phyloP scores from a whole-genome alignment of 208 protist genomes.

The Porcisia hertigi region DNA sequence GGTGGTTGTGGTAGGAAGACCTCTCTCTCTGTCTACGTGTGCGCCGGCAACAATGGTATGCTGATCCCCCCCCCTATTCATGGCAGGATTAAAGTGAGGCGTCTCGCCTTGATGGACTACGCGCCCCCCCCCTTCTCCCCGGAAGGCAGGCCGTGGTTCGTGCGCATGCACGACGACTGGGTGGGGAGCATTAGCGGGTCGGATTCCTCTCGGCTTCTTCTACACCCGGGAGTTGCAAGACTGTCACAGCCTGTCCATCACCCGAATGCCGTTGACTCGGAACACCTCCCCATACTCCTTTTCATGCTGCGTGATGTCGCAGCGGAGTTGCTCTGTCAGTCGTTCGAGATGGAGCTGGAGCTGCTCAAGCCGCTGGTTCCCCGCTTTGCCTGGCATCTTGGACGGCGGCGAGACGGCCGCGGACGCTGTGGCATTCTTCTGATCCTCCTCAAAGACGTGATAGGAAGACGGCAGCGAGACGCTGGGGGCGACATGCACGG shows the following conservation, averaged over 20 bases:
- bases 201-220: background rate
- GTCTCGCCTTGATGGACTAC: too few species aligned
- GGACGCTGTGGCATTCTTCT: background rate
- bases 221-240: background rate
- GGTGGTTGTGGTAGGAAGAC: too few species aligned
- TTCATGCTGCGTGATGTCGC: constrained; percentile 60
- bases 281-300: constrained; percentile 45
- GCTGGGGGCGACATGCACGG: background rate
- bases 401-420: background rate
- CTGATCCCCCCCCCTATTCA: background rate
- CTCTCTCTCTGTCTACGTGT: too few species aligned
- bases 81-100: background rate
- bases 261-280: constrained; percentile 39
- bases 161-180: background rate
- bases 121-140: too few species aligned
- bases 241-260: constrained; percentile 42
- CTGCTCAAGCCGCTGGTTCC: constrained; percentile 12
- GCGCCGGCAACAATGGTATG: too few species aligned
- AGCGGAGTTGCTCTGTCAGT: constrained; percentile 56
- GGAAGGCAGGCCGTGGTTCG: background rate
- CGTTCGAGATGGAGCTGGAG: constrained; percentile 39
- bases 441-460: background rate
- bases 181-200: background rate
- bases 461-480: background rate
- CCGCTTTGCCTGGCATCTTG: background rate